A percentile compares a stretch with the other conserved stretches of the same genome.
These are phyloP conservation scores for Chrysanthemum seticuspe DNA, from an alignment of 129 eudicot species.

Conservation along the genomic window DNA sequence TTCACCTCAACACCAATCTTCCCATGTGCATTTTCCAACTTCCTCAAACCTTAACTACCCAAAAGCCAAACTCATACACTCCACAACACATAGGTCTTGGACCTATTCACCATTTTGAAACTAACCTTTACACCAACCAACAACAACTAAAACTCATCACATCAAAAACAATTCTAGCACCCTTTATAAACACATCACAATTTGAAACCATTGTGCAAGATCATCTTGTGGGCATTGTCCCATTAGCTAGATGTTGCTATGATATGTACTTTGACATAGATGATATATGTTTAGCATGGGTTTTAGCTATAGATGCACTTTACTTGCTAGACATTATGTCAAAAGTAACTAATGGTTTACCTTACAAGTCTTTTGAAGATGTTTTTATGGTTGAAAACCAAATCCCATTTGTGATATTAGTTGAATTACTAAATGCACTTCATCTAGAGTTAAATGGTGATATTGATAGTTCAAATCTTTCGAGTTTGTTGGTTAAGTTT, in stretches of 20 bases:
- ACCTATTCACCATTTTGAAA: conserved; percentile 32
- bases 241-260: conserved; percentile 23
- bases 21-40: conserved; percentile 25
- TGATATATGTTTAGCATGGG: conserved; percentile 27
- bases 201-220: conserved; percentile 1
- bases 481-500: conserved; percentile 13
- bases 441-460: not conserved
- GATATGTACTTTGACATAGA: conserved; percentile 28
- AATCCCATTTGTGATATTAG: conserved; percentile 35
- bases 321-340: conserved; percentile 30
- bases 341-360: not conserved
- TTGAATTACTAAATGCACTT: conserved; percentile 20
- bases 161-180: conserved; percentile 10
- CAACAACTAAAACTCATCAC: conserved; percentile 26
- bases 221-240: conserved; percentile 10
- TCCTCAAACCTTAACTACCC: conserved; percentile 22
- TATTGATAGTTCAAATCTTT: conserved; percentile 1
- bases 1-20: conserved; percentile 11
- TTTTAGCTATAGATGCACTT: conserved; percentile 27
- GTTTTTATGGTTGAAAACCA: conserved; percentile 48
- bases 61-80: conserved; percentile 23
- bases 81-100: conserved; percentile 29
- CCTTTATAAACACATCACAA: not conserved
- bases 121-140: conserved; percentile 25
- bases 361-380: conserved; percentile 16